These are phyloP conservation scores for Ogataea nitratoaversa DNA, from an alignment of 805 yeast species.

Conservation along the genomic window DNA sequence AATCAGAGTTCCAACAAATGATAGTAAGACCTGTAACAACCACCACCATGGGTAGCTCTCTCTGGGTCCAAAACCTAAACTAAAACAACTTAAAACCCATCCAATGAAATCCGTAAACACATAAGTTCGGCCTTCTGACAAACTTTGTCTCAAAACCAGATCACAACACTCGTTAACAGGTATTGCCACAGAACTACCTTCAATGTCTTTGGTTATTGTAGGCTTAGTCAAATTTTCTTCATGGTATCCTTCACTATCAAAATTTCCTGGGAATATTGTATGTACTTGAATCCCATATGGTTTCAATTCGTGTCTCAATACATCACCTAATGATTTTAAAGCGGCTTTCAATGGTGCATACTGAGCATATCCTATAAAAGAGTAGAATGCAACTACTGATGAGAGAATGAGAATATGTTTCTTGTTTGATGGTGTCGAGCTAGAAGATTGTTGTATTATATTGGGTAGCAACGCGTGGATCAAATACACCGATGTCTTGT, in stretches of 20 bases:
- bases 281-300: constrained; percentile 67
- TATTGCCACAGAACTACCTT: constrained; percentile 77
- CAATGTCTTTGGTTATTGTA: constrained; percentile 71
- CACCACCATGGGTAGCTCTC: constrained; percentile 35
- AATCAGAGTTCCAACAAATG: constrained; percentile 46
- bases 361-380: constrained; percentile 87
- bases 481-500: constrained; percentile 65
- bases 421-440: constrained; percentile 8
- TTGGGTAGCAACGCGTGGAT: constrained; percentile 59
- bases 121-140: constrained; percentile 65
- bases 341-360: constrained; percentile 91
- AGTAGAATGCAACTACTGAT: constrained; percentile 76
- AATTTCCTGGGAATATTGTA: constrained; percentile 84
- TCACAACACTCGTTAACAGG: constrained; percentile 63
- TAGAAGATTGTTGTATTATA: constrained; percentile 17
- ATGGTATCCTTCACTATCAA: constrained; percentile 79
- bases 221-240: constrained; percentile 87
- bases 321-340: constrained; percentile 65
- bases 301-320: constrained; percentile 75
- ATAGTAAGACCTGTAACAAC: constrained; percentile 44
- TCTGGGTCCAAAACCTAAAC: constrained; percentile 69
- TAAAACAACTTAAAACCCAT: constrained; percentile 67
- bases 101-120: constrained; percentile 82
- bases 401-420: constrained; percentile 64
- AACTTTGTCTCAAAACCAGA: constrained; percentile 43